Percentiles rank a stretch among this genome's conserved stretches.
Evolutionary conservation across 108 stramenopile species (phyloP).

Genomic region (Fistulifera pelliculosa): DNA sequence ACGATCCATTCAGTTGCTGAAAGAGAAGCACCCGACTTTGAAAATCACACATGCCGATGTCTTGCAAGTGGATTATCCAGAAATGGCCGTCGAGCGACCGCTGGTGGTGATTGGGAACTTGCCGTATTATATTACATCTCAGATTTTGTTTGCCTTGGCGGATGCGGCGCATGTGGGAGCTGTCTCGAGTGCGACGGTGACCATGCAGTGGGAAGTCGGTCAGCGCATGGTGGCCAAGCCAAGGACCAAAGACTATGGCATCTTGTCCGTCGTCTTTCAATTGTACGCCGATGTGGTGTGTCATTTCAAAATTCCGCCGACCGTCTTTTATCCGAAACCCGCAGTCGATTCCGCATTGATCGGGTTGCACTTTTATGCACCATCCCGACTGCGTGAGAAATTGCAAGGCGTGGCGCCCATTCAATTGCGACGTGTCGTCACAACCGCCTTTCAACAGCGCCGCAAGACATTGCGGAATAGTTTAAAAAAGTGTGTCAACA

Average conservation of each 20-base stretch:
- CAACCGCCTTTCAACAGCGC: slow-evolving; percentile 86
- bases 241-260: slow-evolving; percentile 84
- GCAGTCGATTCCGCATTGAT: slow-evolving; percentile 92
- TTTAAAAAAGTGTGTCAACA: slow-evolving; percentile 63
- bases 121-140: slow-evolving; percentile 95
- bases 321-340: slow-evolving; percentile 95
- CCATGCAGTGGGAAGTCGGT: slow-evolving; percentile 97
- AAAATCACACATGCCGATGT: slow-evolving; percentile 72
- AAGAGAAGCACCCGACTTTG: slow-evolving; percentile 55
- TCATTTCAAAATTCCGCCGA: slow-evolving; percentile 95
- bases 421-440: slow-evolving; percentile 78
- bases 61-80: slow-evolving; percentile 81
- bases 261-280: slow-evolving; percentile 92
- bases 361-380: slow-evolving; percentile 84
- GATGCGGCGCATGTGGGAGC: slow-evolving; percentile 85
- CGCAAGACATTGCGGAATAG: slow-evolving; percentile 92
- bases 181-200: slow-evolving; percentile 85
- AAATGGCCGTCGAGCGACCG: slow-evolving; percentile 72
- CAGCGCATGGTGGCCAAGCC: slow-evolving; percentile 80
- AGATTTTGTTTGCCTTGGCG: slow-evolving; percentile 92
- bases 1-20: slow-evolving; percentile 75
- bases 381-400: slow-evolving; percentile 32
- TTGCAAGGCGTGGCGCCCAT: slow-evolving; percentile 73
- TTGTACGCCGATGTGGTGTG: slow-evolving; percentile 73
- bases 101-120: slow-evolving; percentile 91